phyloP scores from a whole-genome alignment of 176 grass and related monocot genomes.

The Rhynchospora breviuscula region DNA sequence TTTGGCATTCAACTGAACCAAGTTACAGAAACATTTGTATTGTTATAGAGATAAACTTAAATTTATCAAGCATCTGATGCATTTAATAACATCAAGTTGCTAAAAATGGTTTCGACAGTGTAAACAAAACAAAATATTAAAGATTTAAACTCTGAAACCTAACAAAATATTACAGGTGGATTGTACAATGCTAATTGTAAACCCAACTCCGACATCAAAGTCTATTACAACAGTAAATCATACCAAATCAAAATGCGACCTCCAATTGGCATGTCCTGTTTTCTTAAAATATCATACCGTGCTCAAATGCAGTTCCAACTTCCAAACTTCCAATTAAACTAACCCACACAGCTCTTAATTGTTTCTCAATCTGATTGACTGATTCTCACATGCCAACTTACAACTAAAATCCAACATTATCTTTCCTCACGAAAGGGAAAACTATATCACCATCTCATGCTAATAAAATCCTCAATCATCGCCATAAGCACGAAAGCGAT shows the following conservation, averaged over 20 bases:
- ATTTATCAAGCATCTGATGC: background rate
- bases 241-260: background rate
- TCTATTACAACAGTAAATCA: background rate
- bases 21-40: background rate
- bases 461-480: conserved; percentile 42
- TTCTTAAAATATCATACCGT: background rate
- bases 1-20: background rate
- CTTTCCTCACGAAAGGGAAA: too few relatives aligned
- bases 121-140: background rate
- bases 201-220: background rate
- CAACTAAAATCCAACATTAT: background rate
- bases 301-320: conserved; percentile 3
- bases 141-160: background rate
- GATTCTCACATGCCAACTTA: background rate
- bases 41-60: too few relatives aligned
- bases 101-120: background rate
- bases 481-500: conserved; percentile 71
- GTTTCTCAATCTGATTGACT: background rate
- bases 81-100: background rate
- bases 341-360: background rate
- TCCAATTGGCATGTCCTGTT: background rate
- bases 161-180: background rate
- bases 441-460: background rate
- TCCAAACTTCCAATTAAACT: background rate
- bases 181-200: conserved; percentile 4